Conservation (phyloP, 257 asterid species). For the Fraxinus quadrangulata region DNA sequence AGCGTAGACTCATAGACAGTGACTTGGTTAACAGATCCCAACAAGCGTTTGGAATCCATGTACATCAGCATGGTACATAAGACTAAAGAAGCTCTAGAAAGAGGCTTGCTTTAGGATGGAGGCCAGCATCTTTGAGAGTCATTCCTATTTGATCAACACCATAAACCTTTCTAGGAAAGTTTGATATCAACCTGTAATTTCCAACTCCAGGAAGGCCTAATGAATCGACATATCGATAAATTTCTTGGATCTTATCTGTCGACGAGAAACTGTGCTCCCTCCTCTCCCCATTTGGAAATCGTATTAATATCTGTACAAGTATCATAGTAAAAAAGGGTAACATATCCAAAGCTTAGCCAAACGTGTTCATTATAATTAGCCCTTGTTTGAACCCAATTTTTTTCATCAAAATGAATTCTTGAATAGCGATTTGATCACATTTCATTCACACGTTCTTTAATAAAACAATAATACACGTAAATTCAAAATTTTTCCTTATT, state of each 20-base stretch:
- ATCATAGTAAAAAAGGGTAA: not conserved
- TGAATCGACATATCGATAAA: constrained; percentile 57
- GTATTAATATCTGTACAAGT: constrained; percentile 56
- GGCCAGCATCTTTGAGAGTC: constrained; percentile 64
- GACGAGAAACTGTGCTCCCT: constrained; percentile 63
- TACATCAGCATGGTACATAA: not conserved
- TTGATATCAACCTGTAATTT: constrained; percentile 68
- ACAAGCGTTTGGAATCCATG: too few relatives aligned
- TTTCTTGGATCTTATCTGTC: constrained; percentile 61
- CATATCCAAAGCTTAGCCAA: not conserved
- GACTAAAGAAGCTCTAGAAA: constrained; percentile 67
- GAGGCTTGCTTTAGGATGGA: constrained; percentile 84
- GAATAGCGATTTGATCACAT: too few relatives aligned
- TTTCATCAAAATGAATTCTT: too few relatives aligned
- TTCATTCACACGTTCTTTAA: too few relatives aligned
- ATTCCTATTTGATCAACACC: constrained; percentile 63
- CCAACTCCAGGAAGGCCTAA: constrained; percentile 52
- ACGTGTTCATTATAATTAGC: not conserved
- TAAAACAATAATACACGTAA: too few relatives aligned
- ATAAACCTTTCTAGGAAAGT: constrained; percentile 74
- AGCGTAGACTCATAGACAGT: not conserved
- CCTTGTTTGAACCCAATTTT: too few relatives aligned
- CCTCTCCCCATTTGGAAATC: constrained; percentile 91
- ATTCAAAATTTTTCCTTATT: too few relatives aligned
- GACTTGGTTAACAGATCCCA: not conserved